phyloP scores from a whole-genome alignment of 257 asterid genomes.

The Penstemon davidsonii region DNA sequence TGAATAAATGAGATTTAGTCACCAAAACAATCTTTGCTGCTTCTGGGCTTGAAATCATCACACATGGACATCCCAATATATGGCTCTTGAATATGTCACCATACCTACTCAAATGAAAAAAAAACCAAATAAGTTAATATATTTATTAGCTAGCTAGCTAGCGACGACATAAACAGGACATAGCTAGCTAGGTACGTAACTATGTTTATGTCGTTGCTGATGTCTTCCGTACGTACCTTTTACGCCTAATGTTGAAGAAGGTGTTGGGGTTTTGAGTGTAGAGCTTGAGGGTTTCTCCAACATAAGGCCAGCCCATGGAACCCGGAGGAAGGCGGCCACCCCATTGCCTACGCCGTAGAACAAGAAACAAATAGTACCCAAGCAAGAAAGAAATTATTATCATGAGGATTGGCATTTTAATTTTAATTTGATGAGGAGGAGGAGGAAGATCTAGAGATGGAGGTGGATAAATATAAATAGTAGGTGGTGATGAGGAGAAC shows the following conservation, averaged over 20 bases:
- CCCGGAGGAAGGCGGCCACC: conserved; percentile 55
- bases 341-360: conserved; percentile 26
- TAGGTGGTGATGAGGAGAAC: neutral
- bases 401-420: neutral
- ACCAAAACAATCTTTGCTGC: conserved; percentile 57
- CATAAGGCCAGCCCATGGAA: conserved; percentile 78
- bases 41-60: conserved; percentile 71
- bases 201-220: no score
- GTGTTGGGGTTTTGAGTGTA: conserved; percentile 60
- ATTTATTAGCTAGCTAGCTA: no score
- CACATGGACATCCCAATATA: conserved; percentile 74
- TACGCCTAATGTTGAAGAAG: conserved; percentile 54
- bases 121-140: no score
- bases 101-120: conserved; percentile 36
- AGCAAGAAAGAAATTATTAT: neutral
- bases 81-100: conserved; percentile 71
- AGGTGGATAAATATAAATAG: neutral
- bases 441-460: neutral
- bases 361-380: neutral
- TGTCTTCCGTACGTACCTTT: conserved; percentile 31
- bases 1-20: conserved; percentile 62
- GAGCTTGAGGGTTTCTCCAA: conserved; percentile 70
- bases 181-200: no score
- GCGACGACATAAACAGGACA: no score
- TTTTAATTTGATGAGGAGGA: no score